These are phyloP conservation scores for Penicillium ucsense DNA, from an alignment of 495 filamentous ascomycete genomes.

Conservation along the genomic window DNA sequence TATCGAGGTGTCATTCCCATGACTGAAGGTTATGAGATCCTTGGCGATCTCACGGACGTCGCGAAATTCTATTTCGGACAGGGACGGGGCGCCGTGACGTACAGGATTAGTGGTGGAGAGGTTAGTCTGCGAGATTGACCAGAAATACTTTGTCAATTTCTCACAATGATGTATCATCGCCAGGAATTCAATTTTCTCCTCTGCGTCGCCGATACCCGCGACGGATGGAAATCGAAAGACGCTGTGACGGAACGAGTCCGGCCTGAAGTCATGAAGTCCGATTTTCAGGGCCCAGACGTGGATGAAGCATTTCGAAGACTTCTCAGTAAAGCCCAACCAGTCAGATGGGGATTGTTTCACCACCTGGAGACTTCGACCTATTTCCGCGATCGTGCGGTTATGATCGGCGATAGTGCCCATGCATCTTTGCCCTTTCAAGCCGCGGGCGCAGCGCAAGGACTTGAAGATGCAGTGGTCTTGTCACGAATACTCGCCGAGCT, in stretches of 20 bases:
- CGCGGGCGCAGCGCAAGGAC: slow-evolving; percentile 47
- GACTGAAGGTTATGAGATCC: not conserved
- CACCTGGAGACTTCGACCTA: slow-evolving; percentile 21
- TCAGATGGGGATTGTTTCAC: slow-evolving; percentile 14
- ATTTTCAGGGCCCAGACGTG: not conserved
- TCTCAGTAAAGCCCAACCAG: not conserved
- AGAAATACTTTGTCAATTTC: not conserved
- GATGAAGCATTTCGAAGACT: not conserved
- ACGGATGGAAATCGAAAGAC: not conserved
- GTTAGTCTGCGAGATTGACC: not conserved
- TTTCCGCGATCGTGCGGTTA: slow-evolving; percentile 9
- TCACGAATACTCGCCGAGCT: slow-evolving; percentile 29
- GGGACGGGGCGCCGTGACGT: not conserved
- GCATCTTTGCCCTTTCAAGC: slow-evolving; percentile 53
- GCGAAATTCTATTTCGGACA: not conserved
- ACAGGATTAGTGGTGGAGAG: not conserved
- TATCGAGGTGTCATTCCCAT: not conserved
- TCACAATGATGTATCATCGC: not conserved
- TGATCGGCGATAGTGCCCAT: slow-evolving; percentile 53
- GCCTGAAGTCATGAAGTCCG: not conserved
- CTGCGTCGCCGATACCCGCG: not conserved
- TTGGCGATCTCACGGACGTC: not conserved
- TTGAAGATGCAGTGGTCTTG: slow-evolving; percentile 48
- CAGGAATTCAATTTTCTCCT: not conserved
- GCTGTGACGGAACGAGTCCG: not conserved